Conservation (phyloP, 2,329 filamentous ascomycete species). For the Aspergillus tubingensis region DNA sequence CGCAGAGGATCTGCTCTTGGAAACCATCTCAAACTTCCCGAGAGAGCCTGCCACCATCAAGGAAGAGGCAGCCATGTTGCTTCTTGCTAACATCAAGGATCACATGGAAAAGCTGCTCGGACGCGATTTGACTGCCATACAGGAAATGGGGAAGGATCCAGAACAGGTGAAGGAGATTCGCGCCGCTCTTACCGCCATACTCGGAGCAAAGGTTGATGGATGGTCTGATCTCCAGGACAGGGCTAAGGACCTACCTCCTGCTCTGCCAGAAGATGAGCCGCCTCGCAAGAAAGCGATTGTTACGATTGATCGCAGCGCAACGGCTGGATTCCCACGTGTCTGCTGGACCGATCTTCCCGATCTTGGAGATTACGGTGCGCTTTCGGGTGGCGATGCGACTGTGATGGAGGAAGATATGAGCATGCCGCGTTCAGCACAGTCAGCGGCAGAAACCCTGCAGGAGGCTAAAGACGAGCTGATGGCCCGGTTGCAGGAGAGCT, state of each 20-base stretch:
- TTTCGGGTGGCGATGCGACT: slow-evolving; percentile 40
- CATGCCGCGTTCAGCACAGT: slow-evolving; percentile 50
- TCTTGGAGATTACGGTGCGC: slow-evolving; percentile 42
- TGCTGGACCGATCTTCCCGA: slow-evolving; percentile 50
- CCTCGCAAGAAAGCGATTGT: slow-evolving; percentile 45
- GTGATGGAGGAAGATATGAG: slow-evolving; percentile 49
- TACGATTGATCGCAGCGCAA: slow-evolving; percentile 44
- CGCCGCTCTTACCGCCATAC: slow-evolving; percentile 45
- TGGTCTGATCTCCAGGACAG: slow-evolving; percentile 46
- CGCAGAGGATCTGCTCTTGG: slow-evolving; percentile 45
- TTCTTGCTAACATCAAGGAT: slow-evolving; percentile 51
- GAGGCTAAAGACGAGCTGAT: slow-evolving; percentile 55
- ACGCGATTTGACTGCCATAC: slow-evolving; percentile 46
- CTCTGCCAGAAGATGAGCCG: slow-evolving; percentile 38
- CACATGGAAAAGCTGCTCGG: slow-evolving; percentile 52
- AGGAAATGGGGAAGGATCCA: slow-evolving; percentile 49
- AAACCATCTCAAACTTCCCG: slow-evolving; percentile 48
- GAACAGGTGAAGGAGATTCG: slow-evolving; percentile 49
- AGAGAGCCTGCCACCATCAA: slow-evolving; percentile 47
- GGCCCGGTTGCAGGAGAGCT: slow-evolving; percentile 50
- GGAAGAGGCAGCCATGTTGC: slow-evolving; percentile 49
- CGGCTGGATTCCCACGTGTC: slow-evolving; percentile 42
- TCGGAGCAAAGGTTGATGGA: slow-evolving; percentile 48
- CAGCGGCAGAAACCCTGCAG: slow-evolving; percentile 52
- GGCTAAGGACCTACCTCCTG: slow-evolving; percentile 39